Base-by-base conservation (phyloP, 2,329 filamentous ascomycete species). In the Juglanconis oblonga region DNA sequence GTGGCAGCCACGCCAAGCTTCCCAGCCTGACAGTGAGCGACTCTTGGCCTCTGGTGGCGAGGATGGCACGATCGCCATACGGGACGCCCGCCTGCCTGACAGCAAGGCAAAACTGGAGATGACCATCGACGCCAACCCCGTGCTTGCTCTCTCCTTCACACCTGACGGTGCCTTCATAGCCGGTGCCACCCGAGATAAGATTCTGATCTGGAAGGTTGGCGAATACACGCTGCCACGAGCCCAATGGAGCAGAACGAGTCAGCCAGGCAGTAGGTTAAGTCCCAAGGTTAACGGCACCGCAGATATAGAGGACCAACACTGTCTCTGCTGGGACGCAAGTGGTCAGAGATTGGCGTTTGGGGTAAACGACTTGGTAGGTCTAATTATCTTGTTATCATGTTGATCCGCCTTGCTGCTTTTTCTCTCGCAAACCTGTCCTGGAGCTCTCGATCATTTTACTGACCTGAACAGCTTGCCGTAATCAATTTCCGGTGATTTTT, bases 171-270 rank as follows among this genome's bases (percentile, higher is more conserved):
- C 79, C 24, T 87, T 86, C 64, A 80, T 88, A 55, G 86, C 86
- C 0, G 85, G 83, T 4, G 85, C 84, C 5, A 87, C 85, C 0
- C 78, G 78, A 24, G 79, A 81, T 38, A 79, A 78, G 59, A 82
- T 88, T 13, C 72, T 87, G 44, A 86, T 88, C 50, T 88, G 86
- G 84, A 87, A 87, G 68, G 81, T 87, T 11, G 84, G 82, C 62
- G 85, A 85, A 55, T 76, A 81, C 50, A 74, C 77, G 32, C 77
- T 86, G 50, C 86, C 86, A 4, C 77, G 83, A 50, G 86, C 86
- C 14, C 83, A 78, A 67, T 88, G 86, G 85, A 82, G 76, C 61
- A 74, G 82, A 62, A 74, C 77, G 32, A 74, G 79, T 9, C 82
- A 87, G 64, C 74, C 78, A 0, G 85, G 83, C 4, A 48, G 52